These are phyloP conservation scores for Arthromyces matolae DNA, from an alignment of 768 basidiomycete species.

Conservation along the genomic window DNA sequence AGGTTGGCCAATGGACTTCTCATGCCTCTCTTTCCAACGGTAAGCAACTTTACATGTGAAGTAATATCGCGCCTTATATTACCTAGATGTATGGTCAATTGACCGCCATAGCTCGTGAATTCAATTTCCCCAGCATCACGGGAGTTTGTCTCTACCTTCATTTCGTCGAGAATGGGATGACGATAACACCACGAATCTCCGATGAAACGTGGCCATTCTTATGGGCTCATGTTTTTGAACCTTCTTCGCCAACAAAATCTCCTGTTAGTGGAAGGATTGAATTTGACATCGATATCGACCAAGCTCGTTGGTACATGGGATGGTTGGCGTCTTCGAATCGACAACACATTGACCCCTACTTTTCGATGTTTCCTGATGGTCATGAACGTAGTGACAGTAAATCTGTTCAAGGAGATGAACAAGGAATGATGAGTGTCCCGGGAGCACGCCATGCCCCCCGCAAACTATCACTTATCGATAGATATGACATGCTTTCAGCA, in stretches of 20 bases:
- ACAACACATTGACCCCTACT: slow-evolving; percentile 38
- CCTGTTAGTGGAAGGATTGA: slow-evolving; percentile 79
- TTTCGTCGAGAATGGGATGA: slow-evolving; percentile 50
- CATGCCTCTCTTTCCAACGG: slow-evolving; percentile 74
- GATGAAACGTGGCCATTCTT: slow-evolving; percentile 75
- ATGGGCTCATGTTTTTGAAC: slow-evolving; percentile 60
- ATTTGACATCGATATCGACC: slow-evolving; percentile 77
- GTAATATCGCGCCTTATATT: not conserved
- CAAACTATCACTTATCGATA: slow-evolving; percentile 68
- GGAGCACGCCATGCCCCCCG: slow-evolving; percentile 52
- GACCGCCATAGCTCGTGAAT: slow-evolving; percentile 75
- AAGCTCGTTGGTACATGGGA: slow-evolving; percentile 74
- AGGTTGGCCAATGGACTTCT: slow-evolving; percentile 66
- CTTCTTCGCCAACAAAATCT: slow-evolving; percentile 32
- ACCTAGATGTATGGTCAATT: slow-evolving; percentile 72
- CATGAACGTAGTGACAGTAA: slow-evolving; percentile 57
- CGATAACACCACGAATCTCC: slow-evolving; percentile 66
- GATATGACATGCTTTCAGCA: slow-evolving; percentile 45
- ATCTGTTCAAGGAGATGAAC: slow-evolving; percentile 37
- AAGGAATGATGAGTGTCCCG: slow-evolving; percentile 34
- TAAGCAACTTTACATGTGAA: slow-evolving; percentile 24
- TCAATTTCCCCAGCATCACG: slow-evolving; percentile 70
- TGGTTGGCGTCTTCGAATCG: slow-evolving; percentile 58
- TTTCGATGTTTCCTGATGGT: slow-evolving; percentile 35
- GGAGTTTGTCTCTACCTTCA: slow-evolving; percentile 82